Percentiles rank a stretch among this genome's conserved stretches.
Evolutionary conservation across 2,329 filamentous ascomycete genomes (phyloP).

Genomic region (Aspergillus sp.): DNA sequence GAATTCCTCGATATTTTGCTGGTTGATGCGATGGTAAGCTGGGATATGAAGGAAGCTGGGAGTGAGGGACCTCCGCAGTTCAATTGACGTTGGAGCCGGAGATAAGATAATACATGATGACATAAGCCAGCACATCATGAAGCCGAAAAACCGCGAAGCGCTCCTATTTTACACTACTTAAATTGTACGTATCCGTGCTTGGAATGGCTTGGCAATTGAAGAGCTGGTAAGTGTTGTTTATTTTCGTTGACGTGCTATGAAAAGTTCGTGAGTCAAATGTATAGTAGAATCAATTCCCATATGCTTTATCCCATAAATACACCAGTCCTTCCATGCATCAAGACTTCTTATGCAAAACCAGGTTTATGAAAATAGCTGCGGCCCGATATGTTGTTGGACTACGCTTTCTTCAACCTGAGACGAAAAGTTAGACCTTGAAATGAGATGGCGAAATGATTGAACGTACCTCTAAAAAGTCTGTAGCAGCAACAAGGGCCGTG

Average conservation of each 20-base stretch:
- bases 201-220: neutral
- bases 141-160: neutral
- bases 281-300: conserved; percentile 6
- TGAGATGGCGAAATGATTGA: no score
- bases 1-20: neutral
- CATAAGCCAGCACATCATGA: neutral
- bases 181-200: neutral
- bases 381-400: conserved; percentile 28
- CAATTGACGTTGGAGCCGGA: conserved; percentile 21
- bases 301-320: conserved; percentile 18
- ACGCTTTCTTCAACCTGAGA: conserved; percentile 45
- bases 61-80: conserved; percentile 12
- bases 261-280: neutral
- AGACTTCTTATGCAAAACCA: neutral
- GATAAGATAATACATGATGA: conserved; percentile 31
- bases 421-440: conserved; percentile 14
- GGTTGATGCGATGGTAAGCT: neutral
- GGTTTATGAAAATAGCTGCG: conserved; percentile 35
- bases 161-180: neutral
- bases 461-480: conserved; percentile 81
- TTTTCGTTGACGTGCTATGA: neutral
- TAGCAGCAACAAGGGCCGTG: conserved; percentile 77
- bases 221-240: neutral
- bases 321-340: conserved; percentile 7
- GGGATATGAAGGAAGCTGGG: conserved; percentile 5